Base-by-base conservation (phyloP, 768 basidiomycete species). In the Termitomyces sp. region DNA sequence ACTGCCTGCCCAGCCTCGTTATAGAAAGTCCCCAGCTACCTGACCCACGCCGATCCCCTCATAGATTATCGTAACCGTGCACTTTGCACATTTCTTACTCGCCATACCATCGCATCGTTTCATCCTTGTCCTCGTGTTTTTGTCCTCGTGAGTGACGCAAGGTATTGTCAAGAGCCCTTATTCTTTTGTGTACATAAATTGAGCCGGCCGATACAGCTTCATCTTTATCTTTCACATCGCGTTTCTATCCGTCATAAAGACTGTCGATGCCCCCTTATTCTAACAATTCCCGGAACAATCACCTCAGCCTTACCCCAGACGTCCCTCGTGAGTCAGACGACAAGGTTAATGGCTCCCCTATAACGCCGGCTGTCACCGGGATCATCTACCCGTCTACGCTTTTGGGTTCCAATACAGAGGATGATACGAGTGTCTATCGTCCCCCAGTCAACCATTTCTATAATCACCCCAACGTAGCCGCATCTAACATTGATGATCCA, bases 351-450 rank as follows among this genome's bases (percentile, higher is more conserved):
- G 65, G 67, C 7, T 75, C 77, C 26, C 77, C 78, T 47, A 70
- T 73, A 61, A 80, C 78, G 30, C 77, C 78, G 58, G 79, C 76
- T 30, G 77, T 81, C 36, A 79, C 80, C 28, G 78, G 79, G 43
- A 79, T 81, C 64, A 71, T 74, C 59, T 80, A 79, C 66, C 80
- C 80, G 23, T 72, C 75, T 41, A 58, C 58, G 20, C 71, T 71
- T 28, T 69, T 75, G 58, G 77, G 78, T 57, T 70, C 70, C 9
- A 68, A 74, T 35, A 71, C 74, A 26, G 75, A 77, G 61, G 58
- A 70, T 33, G 74, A 74, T 32, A 67, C 72, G 36, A 70, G 66
- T 52, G 67, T 67, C 43, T 69, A 72, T 58, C 67, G 56, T 57
- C 55, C 61, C 5, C 61, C 68, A 0, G 30, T 57, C 38, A 60